Evolutionary conservation across 352 stramenopile species (phyloP), one percentile per base, ranked within the genome.

Genomic region (Pythium oligandrum): DNA sequence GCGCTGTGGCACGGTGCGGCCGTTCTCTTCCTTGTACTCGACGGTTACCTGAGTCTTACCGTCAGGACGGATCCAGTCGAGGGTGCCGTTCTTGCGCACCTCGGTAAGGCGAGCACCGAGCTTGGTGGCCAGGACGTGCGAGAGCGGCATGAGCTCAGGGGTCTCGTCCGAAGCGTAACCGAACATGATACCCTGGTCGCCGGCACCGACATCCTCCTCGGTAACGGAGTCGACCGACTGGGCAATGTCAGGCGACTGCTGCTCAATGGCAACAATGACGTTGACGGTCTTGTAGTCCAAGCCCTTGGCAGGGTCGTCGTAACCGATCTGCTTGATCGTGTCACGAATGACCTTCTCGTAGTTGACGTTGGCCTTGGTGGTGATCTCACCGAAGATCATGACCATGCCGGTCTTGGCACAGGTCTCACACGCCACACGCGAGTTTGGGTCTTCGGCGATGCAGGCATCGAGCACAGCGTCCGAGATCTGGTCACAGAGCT

Each of bases 321-420:
- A 99, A 46, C 97, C 97, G 54, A 99, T 99, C 68, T 98, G 90
- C 75, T 98, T 98, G 73, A 99, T 96, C 6, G 96, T 97, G 67
- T 99, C 96, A 52, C 97, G 96, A 62, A 99, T 98, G 44, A 98
- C 87, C 77, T 98, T 96, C 77, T 99, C 97, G 83, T 99, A 99
- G 79, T 99, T 98, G 44, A 99, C 96, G 43, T 96, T 98, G 51
- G 96, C 96, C 65, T 96, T 97, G 52, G 97, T 99, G 59, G 95
- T 98, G 75, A 99, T 99, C 86, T 99, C 97, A 57, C 97, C 97
- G 68, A 99, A 99, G 68, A 99, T 98, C 96, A 99, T 99, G 59
- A 99, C 96, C 88, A 99, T 99, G 68, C 96, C 96, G 3, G 96
- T 99, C 87, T 99, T 99, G 64, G 92, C 96, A 78, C 95, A 98